Evolutionary conservation across 1,139 yeast genomes (phyloP).

Genomic region (Diutina siamensis): DNA sequence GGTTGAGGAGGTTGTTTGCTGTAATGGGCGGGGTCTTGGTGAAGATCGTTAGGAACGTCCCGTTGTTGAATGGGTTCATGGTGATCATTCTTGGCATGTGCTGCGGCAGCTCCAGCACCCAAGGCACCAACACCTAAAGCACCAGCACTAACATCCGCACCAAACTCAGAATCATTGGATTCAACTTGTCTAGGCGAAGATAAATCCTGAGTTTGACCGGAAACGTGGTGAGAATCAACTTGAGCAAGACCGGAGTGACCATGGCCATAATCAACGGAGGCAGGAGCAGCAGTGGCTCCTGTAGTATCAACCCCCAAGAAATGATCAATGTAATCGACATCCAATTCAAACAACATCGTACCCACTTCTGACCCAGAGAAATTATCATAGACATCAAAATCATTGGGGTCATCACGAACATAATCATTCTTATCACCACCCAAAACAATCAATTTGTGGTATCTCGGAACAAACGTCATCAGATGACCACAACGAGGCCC

Average conservation of each 20-base stretch:
- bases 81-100: conserved; percentile 1
- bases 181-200: no score
- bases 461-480: conserved; percentile 55
- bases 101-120: conserved; percentile 10
- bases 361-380: conserved; percentile 38
- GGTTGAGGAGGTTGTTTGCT: neutral
- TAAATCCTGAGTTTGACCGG: neutral
- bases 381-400: conserved; percentile 37
- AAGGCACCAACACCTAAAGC: conserved; percentile 10
- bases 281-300: neutral
- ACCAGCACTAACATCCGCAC: conserved; percentile 7
- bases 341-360: conserved; percentile 57
- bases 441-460: conserved; percentile 67
- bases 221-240: neutral
- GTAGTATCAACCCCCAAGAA: conserved; percentile 11
- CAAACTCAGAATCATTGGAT: neutral
- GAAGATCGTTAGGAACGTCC: neutral
- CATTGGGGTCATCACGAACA: conserved; percentile 24
- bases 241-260: neutral
- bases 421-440: conserved; percentile 82
- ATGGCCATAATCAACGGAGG: neutral
- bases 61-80: neutral
- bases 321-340: conserved; percentile 28
- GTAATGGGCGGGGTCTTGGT: neutral
- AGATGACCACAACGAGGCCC: conserved; percentile 94